Conservation (phyloP, 768 basidiomycete species). For the Agaricus sinodeliciosus region DNA sequence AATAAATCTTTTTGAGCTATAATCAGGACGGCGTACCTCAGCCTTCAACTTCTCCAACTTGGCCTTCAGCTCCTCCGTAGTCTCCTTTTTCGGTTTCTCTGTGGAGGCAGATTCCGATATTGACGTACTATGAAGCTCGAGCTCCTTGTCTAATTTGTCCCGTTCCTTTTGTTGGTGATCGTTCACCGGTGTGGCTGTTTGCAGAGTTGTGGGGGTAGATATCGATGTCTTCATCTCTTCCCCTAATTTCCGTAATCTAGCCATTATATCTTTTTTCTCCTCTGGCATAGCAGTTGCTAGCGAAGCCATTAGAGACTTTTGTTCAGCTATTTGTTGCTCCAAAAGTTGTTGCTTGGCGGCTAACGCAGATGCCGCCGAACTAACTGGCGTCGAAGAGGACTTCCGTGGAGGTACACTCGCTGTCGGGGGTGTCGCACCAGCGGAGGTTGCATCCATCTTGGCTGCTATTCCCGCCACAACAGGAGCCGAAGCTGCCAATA, state of each 20-base stretch:
- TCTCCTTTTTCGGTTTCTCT: slow-evolving; percentile 32
- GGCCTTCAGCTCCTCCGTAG: slow-evolving; percentile 65
- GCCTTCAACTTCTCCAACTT: slow-evolving; percentile 72
- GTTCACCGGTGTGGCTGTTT: slow-evolving; percentile 15
- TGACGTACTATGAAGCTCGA: slow-evolving; percentile 55
- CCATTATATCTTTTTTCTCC: slow-evolving; percentile 79
- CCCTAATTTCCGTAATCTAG: slow-evolving; percentile 63
- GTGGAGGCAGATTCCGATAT: background rate
- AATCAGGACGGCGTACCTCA: slow-evolving; percentile 45
- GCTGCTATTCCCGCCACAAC: slow-evolving; percentile 57
- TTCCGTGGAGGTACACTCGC: slow-evolving; percentile 14
- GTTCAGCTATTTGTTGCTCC: slow-evolving; percentile 82
- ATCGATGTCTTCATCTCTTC: slow-evolving; percentile 64
- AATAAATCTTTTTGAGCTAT: background rate
- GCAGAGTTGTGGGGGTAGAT: slow-evolving; percentile 20
- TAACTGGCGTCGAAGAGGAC: slow-evolving; percentile 11
- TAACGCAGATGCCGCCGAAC: slow-evolving; percentile 36
- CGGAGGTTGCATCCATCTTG: slow-evolving; percentile 21
- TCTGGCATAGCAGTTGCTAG: slow-evolving; percentile 55
- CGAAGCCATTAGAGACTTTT: slow-evolving; percentile 76
- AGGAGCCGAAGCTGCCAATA: slow-evolving; percentile 77
- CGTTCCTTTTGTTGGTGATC: slow-evolving; percentile 52
- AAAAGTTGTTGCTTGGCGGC: slow-evolving; percentile 71
- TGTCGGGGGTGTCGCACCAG: slow-evolving; percentile 12
- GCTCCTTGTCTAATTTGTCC: slow-evolving; percentile 74